A percentile compares a stretch with the other conserved stretches of the same genome.
Conservation (phyloP, 2,329 filamentous ascomycete species). For the Cercospora janseana region DNA sequence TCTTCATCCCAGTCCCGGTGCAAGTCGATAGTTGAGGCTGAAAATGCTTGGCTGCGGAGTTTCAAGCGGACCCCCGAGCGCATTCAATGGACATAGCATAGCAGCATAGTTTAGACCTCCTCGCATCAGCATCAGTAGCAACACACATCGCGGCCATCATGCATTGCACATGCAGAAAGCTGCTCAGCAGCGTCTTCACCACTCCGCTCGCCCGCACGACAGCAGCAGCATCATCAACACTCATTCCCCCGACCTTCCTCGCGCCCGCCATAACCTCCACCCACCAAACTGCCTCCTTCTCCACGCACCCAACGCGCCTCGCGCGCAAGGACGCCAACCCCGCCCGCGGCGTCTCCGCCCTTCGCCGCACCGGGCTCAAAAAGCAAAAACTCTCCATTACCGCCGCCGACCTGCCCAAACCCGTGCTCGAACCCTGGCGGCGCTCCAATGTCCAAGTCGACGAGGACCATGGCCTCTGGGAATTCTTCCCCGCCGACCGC, state of each 20-base stretch:
- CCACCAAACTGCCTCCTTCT: slow-evolving; percentile 31
- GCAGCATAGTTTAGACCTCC: not conserved
- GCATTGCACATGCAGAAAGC: slow-evolving; percentile 28
- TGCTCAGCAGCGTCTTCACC: slow-evolving; percentile 24
- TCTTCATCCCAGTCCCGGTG: too few relatives aligned
- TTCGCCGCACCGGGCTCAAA: slow-evolving; percentile 70
- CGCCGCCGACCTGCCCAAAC: slow-evolving; percentile 69
- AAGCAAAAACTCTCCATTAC: slow-evolving; percentile 60
- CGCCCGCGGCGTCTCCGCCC: slow-evolving; percentile 74
- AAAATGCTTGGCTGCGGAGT: too few relatives aligned
- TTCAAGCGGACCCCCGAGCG: slow-evolving; percentile 9
- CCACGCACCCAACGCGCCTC: slow-evolving; percentile 26
- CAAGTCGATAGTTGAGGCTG: too few relatives aligned
- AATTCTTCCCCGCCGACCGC: slow-evolving; percentile 76
- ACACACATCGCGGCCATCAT: slow-evolving; percentile 10
- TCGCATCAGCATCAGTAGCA: not conserved
- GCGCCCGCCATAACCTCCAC: slow-evolving; percentile 36
- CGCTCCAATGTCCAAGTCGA: slow-evolving; percentile 59
- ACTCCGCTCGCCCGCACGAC: slow-evolving; percentile 12
- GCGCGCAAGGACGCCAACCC: slow-evolving; percentile 69
- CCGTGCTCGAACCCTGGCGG: slow-evolving; percentile 59
- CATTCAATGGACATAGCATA: not conserved
- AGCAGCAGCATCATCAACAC: too few relatives aligned
- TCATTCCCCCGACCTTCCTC: slow-evolving; percentile 38
- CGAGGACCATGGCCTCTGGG: slow-evolving; percentile 83